These are phyloP conservation scores for Tolypocladium capitatum DNA, from an alignment of 2,329 filamentous ascomycete genomes.

Conservation along the genomic window DNA sequence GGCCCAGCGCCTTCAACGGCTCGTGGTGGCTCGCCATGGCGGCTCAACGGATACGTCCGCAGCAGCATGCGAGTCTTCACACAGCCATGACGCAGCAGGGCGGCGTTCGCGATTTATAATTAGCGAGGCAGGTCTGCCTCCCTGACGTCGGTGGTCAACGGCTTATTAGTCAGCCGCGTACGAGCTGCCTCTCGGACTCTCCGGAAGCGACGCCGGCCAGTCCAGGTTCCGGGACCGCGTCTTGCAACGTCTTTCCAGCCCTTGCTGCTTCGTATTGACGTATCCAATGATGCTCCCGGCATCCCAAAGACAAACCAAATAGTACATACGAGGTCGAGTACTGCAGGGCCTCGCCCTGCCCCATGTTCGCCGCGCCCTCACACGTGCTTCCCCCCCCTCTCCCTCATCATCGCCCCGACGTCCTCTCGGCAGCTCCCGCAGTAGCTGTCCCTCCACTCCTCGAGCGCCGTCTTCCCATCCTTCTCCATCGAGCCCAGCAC, in stretches of 20 bases:
- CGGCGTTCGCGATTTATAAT: neutral
- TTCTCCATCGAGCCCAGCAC: constrained; percentile 14
- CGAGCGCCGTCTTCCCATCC: constrained; percentile 23
- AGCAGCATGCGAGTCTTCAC: neutral
- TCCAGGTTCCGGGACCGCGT: too few species aligned
- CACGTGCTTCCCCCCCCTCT: constrained; percentile 13
- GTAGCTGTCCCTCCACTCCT: constrained; percentile 38
- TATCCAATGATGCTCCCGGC: neutral
- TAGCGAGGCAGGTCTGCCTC: too few species aligned
- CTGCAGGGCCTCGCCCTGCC: neutral
- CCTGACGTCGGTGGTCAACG: too few species aligned
- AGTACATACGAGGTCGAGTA: too few species aligned
- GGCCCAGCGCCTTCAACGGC: constrained; percentile 42
- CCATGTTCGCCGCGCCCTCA: constrained; percentile 2
- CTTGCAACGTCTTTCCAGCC: too few species aligned
- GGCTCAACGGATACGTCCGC: neutral
- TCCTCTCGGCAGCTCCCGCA: constrained; percentile 43
- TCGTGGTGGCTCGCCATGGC: constrained; percentile 45
- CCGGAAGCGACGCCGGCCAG: too few species aligned
- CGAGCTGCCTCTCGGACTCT: too few species aligned
- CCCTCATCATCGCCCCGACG: constrained; percentile 17
- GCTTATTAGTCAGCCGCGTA: neutral
- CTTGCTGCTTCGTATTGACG: neutral
- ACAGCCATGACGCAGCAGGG: neutral
- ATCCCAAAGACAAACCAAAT: neutral